These are phyloP conservation scores for Aquilaria malaccensis DNA, from an alignment of 345 rosid species.

Conservation along the genomic window DNA sequence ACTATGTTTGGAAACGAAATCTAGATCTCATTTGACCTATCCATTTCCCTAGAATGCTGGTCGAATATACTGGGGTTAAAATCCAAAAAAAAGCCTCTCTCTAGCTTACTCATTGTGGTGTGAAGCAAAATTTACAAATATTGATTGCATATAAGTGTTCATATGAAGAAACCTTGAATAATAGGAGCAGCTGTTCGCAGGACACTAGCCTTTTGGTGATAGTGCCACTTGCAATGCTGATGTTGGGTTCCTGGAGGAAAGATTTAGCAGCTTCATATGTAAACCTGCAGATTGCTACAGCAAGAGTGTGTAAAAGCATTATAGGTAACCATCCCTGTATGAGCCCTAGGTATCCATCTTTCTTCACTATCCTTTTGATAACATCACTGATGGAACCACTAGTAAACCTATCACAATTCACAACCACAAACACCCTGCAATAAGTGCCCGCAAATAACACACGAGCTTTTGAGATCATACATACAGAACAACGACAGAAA, in stretches of 20 bases:
- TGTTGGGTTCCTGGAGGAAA: conserved; percentile 59
- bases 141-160: too few species aligned
- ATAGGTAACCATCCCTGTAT: conserved; percentile 91
- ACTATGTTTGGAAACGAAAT: too few species aligned
- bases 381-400: conserved; percentile 68
- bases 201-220: conserved; percentile 24
- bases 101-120: too few species aligned
- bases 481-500: conserved; percentile 2
- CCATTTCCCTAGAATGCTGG: too few species aligned
- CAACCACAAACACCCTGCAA: conserved; percentile 96
- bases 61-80: too few species aligned
- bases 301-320: conserved; percentile 99
- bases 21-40: too few species aligned
- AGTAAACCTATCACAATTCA: conserved; percentile 49
- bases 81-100: too few species aligned
- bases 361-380: conserved; percentile 47
- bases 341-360: conserved; percentile 84
- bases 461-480: background rate
- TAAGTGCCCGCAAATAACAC: background rate
- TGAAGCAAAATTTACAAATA: too few species aligned
- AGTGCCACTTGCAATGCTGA: conserved; percentile 21
- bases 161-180: too few species aligned
- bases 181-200: too few species aligned
- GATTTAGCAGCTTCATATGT: conserved; percentile 73
- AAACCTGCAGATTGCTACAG: conserved; percentile 98